A percentile compares a stretch with the other conserved stretches of the same genome.
phyloP scores from a whole-genome alignment of 2,329 filamentous ascomycete genomes.

The Coniochaeta pulveracea region DNA sequence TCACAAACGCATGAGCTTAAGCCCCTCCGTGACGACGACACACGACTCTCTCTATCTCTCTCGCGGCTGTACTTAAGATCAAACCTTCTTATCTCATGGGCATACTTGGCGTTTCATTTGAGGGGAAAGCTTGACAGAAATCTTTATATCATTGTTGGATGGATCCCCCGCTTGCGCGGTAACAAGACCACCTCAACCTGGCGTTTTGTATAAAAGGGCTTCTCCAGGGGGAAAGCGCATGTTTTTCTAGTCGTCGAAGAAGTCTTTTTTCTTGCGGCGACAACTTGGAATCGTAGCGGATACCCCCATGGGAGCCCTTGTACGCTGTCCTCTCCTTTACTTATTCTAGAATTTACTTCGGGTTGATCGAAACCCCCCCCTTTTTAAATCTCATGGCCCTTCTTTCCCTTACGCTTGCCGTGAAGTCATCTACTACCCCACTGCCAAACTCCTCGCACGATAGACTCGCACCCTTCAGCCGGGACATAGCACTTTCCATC shows the following conservation, averaged over 20 bases:
- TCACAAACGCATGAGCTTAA: conserved; percentile 4
- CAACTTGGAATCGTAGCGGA: conserved; percentile 15
- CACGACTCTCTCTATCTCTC: conserved; percentile 20
- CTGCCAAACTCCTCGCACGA: not conserved
- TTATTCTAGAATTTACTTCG: conserved; percentile 10
- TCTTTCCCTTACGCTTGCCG: too few relatives aligned
- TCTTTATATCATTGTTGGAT: conserved; percentile 14
- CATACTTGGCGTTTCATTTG: conserved; percentile 28
- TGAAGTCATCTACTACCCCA: conserved; percentile 1
- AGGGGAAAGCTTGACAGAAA: conserved; percentile 15
- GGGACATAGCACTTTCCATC: not conserved
- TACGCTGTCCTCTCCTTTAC: conserved; percentile 28
- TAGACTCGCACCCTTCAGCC: too few relatives aligned
- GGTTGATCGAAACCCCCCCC: too few relatives aligned
- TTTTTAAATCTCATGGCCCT: too few relatives aligned
- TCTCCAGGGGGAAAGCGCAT: conserved; percentile 9
- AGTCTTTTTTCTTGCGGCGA: conserved; percentile 6
- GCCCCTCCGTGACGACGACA: conserved; percentile 23
- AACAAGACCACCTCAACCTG: too few relatives aligned
- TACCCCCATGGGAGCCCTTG: conserved; percentile 16
- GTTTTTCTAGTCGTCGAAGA: not conserved
- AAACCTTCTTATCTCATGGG: conserved; percentile 18
- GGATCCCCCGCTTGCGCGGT: too few relatives aligned
- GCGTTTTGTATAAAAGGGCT: conserved; percentile 8
- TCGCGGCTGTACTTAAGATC: conserved; percentile 23